phyloP scores from a whole-genome alignment of 306 rosid genomes.

The Astragalus glycyphyllos region DNA sequence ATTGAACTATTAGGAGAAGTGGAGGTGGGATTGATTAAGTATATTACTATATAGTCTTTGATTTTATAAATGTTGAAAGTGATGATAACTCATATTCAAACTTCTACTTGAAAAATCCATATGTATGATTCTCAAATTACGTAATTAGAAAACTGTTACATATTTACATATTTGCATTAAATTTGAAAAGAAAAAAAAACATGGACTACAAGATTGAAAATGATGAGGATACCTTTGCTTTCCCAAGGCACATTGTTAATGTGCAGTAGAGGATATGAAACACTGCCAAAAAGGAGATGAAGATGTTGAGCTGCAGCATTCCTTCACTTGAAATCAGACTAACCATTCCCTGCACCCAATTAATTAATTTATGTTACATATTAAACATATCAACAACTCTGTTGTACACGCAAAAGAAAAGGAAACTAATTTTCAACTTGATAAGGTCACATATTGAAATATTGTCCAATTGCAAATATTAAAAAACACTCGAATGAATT shows the following conservation, averaged over 20 bases:
- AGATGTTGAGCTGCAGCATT: slow-evolving; percentile 58
- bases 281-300: slow-evolving; percentile 67
- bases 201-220: slow-evolving; percentile 15
- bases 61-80: slow-evolving; percentile 20
- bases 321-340: slow-evolving; percentile 63
- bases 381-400: not conserved
- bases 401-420: not conserved
- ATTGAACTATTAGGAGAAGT: not conserved
- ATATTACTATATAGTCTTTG: no score
- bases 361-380: not conserved
- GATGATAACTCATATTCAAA: not conserved
- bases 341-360: slow-evolving; percentile 62
- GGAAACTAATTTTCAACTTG: not conserved
- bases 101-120: not conserved
- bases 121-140: slow-evolving; percentile 9
- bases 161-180: not conserved
- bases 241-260: slow-evolving; percentile 69
- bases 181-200: not conserved
- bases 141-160: slow-evolving; percentile 15
- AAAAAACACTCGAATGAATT: no score
- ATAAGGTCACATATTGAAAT: not conserved
- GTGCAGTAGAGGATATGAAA: slow-evolving; percentile 70
- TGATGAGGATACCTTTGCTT: slow-evolving; percentile 59
- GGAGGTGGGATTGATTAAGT: not conserved
- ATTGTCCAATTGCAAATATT: not conserved